Percentiles rank a stretch among this genome's conserved stretches.
phyloP scores from a whole-genome alignment of 169 alveolate species.

The Plasmodium billcollinsi region DNA sequence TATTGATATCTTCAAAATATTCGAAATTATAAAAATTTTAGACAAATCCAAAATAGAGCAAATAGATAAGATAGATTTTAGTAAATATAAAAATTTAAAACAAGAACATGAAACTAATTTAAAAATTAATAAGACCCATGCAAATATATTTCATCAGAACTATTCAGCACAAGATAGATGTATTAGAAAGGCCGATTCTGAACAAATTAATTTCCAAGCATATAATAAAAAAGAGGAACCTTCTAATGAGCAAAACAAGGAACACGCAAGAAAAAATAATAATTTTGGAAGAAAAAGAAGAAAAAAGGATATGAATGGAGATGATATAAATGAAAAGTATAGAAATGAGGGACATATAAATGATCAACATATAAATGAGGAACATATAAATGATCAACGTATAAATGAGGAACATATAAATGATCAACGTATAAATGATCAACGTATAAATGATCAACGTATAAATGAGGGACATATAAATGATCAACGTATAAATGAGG shows the following conservation, averaged over 20 bases:
- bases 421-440: neutral
- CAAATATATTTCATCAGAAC: neutral
- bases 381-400: neutral
- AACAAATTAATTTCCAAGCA: neutral
- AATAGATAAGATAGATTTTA: conserved; percentile 24
- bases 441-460: neutral
- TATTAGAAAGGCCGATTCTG: neutral
- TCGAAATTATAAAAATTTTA: conserved; percentile 35
- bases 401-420: neutral
- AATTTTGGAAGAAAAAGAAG: neutral
- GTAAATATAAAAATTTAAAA: conserved; percentile 1
- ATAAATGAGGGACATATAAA: neutral
- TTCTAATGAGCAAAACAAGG: conserved; percentile 9
- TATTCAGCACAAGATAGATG: neutral
- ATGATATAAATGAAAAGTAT: neutral
- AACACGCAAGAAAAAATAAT: neutral
- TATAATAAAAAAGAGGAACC: neutral
- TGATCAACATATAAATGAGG: neutral
- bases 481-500: neutral
- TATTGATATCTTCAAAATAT: conserved; percentile 40
- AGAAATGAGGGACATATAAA: neutral
- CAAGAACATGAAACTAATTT: neutral
- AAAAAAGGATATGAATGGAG: neutral
- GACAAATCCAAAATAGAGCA: conserved; percentile 38
- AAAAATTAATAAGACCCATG: neutral